Conservation (phyloP, 1,284 basidiomycete species). For the Rhodofomes roseus region DNA sequence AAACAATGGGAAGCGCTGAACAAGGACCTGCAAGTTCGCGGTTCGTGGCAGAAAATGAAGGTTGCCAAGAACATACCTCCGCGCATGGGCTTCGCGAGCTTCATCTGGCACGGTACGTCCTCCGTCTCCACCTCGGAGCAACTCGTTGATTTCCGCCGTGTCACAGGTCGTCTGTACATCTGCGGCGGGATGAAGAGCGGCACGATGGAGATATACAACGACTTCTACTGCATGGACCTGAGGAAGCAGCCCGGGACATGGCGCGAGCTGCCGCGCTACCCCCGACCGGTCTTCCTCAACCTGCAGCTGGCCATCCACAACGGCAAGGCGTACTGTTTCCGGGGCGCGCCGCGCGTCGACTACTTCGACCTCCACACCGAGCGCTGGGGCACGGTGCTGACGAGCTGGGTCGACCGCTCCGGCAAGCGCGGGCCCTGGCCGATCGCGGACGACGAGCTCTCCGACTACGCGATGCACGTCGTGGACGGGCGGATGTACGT, state of each 20-base stretch:
- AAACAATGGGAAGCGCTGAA: slow-evolving; percentile 9
- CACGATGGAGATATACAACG: slow-evolving; percentile 25
- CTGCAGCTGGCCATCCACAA: slow-evolving; percentile 28
- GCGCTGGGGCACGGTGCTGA: slow-evolving; percentile 27
- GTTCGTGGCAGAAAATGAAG: slow-evolving; percentile 24
- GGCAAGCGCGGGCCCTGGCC: slow-evolving; percentile 25
- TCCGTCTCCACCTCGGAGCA: neutral
- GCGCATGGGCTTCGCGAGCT: slow-evolving; percentile 20
- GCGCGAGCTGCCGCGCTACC: slow-evolving; percentile 29
- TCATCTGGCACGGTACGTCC: slow-evolving; percentile 20
- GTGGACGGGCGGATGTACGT: slow-evolving; percentile 23
- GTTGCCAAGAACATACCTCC: slow-evolving; percentile 15
- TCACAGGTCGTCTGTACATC: slow-evolving; percentile 31
- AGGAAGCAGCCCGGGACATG: slow-evolving; percentile 24
- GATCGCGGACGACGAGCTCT: slow-evolving; percentile 12
- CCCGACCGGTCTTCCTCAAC: slow-evolving; percentile 15
- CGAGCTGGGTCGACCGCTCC: slow-evolving; percentile 19
- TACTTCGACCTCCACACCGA: slow-evolving; percentile 32
- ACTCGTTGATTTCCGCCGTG: neutral
- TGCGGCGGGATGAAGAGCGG: slow-evolving; percentile 30
- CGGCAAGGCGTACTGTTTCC: slow-evolving; percentile 33
- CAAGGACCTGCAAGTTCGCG: slow-evolving; percentile 19
- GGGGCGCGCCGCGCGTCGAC: slow-evolving; percentile 23
- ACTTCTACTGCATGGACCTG: slow-evolving; percentile 33
- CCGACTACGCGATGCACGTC: slow-evolving; percentile 28